These are phyloP conservation scores for Cynanchum wilfordii DNA, from an alignment of 257 asterid species.

Conservation along the genomic window DNA sequence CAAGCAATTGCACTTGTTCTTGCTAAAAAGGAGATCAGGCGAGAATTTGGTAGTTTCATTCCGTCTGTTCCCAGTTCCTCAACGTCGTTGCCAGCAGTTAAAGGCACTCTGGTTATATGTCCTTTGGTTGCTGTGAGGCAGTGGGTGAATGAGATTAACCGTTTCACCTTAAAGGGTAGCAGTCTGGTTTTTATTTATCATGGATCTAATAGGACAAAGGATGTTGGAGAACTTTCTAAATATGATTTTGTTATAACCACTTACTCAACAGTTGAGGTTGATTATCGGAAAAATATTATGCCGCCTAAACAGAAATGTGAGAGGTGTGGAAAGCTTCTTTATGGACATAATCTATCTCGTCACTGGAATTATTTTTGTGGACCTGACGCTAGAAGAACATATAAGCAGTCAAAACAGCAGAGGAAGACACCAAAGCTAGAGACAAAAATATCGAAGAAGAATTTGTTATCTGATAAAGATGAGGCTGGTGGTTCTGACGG, in stretches of 20 bases:
- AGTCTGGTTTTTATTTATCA: constrained; percentile 77
- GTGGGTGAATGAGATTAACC: constrained; percentile 85
- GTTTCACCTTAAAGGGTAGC: constrained; percentile 77
- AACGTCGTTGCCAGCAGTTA: constrained; percentile 45
- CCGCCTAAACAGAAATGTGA: constrained; percentile 76
- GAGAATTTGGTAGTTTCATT: constrained; percentile 26
- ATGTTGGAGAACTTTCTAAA: constrained; percentile 49
- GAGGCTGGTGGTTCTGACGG: constrained; percentile 25
- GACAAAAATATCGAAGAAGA: constrained; percentile 21
- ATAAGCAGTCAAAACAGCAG: constrained; percentile 78
- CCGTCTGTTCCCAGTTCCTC: constrained; percentile 49
- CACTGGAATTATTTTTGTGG: constrained; percentile 81
- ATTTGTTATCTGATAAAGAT: constrained; percentile 23
- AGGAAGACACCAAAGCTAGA: constrained; percentile 35
- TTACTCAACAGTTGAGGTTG: constrained; percentile 79
- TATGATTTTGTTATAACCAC: constrained; percentile 91
- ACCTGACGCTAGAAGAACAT: constrained; percentile 66
- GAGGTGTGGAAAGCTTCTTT: constrained; percentile 65
- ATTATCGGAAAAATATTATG: constrained; percentile 71
- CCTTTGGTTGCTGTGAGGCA: constrained; percentile 89
- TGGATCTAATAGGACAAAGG: constrained; percentile 70
- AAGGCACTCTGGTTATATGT: constrained; percentile 85
- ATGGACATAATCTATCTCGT: constrained; percentile 43
- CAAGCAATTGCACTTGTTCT: constrained; percentile 95
- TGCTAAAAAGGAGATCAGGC: constrained; percentile 50